A percentile compares a stretch with the other conserved stretches of the same genome.
phyloP scores from a whole-genome alignment of 2,329 filamentous ascomycete genomes.

The Amauroascus verrucosus region DNA sequence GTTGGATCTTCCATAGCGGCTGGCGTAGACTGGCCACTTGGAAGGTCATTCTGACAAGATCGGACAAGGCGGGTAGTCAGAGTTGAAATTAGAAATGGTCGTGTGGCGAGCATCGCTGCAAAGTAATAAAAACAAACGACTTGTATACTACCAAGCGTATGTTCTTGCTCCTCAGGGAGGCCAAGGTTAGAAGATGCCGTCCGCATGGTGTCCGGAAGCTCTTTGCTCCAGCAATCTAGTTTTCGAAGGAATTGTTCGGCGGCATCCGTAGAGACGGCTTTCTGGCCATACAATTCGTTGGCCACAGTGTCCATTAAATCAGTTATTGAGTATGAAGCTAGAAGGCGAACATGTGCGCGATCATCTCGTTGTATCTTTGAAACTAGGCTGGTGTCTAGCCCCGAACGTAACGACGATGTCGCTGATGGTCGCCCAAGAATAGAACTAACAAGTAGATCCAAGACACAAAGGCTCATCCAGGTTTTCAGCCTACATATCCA shows the following conservation, averaged over 20 bases:
- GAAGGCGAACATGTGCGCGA: conserved; percentile 24
- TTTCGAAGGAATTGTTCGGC: conserved; percentile 36
- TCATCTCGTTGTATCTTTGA: conserved; percentile 18
- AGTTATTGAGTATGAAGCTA: conserved; percentile 36
- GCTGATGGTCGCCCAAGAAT: conserved; percentile 40
- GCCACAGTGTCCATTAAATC: conserved; percentile 39
- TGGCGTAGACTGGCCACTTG: not conserved
- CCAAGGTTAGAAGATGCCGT: conserved; percentile 15
- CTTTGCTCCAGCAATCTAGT: conserved; percentile 39
- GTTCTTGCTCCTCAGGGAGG: conserved; percentile 21
- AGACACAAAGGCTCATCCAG: conserved; percentile 40
- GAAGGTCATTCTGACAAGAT: not conserved
- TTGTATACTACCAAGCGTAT: conserved; percentile 43
- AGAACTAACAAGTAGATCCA: conserved; percentile 41
- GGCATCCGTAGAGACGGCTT: conserved; percentile 22
- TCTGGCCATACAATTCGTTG: conserved; percentile 35
- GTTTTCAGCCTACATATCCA: conserved; percentile 29
- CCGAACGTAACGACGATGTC: conserved; percentile 24
- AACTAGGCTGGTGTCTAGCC: conserved; percentile 20
- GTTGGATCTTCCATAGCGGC: conserved; percentile 21
- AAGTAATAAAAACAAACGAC: conserved; percentile 51
- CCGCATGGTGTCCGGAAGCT: conserved; percentile 28
- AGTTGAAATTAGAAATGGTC: conserved; percentile 46
- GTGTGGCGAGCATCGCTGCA: conserved; percentile 47
- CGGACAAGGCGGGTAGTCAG: conserved; percentile 26